phyloP scores from a whole-genome alignment of 805 yeast genomes.

The Wickerhamomyces tratensis region DNA sequence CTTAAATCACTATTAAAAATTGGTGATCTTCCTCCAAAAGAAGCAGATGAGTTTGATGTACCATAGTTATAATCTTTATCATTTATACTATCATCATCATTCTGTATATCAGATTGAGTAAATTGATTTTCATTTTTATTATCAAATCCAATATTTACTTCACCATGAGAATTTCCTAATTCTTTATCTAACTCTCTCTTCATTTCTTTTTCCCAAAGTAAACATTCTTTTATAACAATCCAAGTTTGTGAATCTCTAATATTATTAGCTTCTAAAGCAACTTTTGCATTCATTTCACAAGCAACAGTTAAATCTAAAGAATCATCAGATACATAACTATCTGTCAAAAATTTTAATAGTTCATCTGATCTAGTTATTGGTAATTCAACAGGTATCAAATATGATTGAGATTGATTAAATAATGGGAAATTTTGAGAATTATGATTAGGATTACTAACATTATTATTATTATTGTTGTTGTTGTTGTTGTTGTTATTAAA shows the following conservation, averaged over 20 bases:
- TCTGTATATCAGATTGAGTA: background rate
- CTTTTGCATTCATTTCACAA: conserved; percentile 46
- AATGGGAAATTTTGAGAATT: background rate
- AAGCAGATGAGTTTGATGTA: conserved; percentile 16
- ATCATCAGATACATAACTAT: conserved; percentile 35
- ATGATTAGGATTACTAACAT: background rate
- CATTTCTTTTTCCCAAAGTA: conserved; percentile 23
- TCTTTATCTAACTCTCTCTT: conserved; percentile 3
- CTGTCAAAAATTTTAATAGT: conserved; percentile 38
- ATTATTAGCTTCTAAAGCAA: conserved; percentile 41
- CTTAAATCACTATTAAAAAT: conserved; percentile 16
- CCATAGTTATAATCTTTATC: conserved; percentile 10
- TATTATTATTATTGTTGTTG: background rate
- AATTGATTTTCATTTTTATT: background rate
- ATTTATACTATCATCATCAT: conserved; percentile 8
- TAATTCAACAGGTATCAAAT: conserved; percentile 13
- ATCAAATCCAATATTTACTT: background rate
- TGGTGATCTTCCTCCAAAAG: conserved; percentile 17
- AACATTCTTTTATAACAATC: conserved; percentile 43
- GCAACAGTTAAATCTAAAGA: conserved; percentile 39
- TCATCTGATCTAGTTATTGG: conserved; percentile 14
- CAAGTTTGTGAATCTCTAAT: conserved; percentile 55
- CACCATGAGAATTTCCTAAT: background rate
- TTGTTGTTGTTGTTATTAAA: background rate
- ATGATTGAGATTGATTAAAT: background rate